Conservation (phyloP, 1,284 basidiomycete genomes). For the Puccinia novopanici region DNA sequence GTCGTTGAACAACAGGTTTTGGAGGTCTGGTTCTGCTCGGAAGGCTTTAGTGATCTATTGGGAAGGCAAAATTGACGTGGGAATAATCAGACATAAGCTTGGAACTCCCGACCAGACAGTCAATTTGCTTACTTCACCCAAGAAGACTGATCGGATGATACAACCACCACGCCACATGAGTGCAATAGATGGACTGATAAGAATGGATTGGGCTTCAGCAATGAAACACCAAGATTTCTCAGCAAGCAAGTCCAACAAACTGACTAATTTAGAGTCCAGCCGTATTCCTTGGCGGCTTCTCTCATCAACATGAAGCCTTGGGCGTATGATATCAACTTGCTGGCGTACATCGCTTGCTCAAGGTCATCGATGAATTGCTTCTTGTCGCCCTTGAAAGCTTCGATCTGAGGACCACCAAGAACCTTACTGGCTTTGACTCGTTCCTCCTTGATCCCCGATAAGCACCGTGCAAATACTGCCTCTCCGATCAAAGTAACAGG, state of each 20-base stretch:
- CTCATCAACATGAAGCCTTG: conserved; percentile 99
- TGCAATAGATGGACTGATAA: conserved; percentile 76
- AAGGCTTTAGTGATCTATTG: conserved; percentile 78
- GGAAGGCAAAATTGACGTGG: not conserved
- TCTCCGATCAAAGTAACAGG: conserved; percentile 97
- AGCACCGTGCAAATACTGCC: conserved; percentile 97
- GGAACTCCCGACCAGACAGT: not conserved
- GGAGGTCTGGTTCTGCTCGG: conserved; percentile 79
- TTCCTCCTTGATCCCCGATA: conserved; percentile 97
- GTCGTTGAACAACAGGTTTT: conserved; percentile 92
- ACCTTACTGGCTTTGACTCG: conserved; percentile 88
- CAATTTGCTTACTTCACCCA: conserved; percentile 34
- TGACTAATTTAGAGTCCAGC: conserved; percentile 61
- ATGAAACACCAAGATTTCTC: conserved; percentile 49
- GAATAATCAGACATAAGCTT: not conserved
- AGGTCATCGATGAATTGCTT: conserved; percentile 98
- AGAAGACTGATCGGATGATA: conserved; percentile 71
- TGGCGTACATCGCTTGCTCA: conserved; percentile 97
- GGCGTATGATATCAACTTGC: conserved; percentile 83
- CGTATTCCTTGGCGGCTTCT: conserved; percentile 91
- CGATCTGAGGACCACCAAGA: conserved; percentile 83
- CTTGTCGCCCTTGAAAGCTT: conserved; percentile 96
- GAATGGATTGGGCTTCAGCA: not conserved
- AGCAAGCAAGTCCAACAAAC: conserved; percentile 54
- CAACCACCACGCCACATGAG: conserved; percentile 99